Base-by-base conservation (phyloP, 139 green algal genomes). In the Bryopsis sp. region DNA sequence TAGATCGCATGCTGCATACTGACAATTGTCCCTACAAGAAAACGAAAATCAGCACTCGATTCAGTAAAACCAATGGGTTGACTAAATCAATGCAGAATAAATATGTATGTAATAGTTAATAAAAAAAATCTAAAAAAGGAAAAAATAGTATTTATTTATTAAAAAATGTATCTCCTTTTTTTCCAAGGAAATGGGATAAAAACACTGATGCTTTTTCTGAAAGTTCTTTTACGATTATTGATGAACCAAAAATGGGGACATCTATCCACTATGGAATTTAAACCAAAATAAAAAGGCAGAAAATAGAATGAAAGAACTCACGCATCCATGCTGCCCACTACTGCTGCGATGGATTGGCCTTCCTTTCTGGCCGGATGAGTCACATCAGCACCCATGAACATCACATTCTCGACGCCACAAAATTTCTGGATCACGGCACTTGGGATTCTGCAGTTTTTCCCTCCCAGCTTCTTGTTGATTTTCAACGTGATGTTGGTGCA, bases 311-410 rank as follows among this genome's bases (percentile, higher is more conserved):
- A 50, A 26, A 26, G 43, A 50, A 35, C 50, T 28, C 59, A 67
- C 59, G 5, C 43, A 65, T 37, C 58, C 19, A 2, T 0, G 22
- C 22, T 0, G 19, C 31, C 58, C 19, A 1, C 1, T 22, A 50
- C 43, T 50, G 11, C 43, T 50, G 43, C 43, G 15, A 50, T 15
- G 43, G 43, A 50, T 50, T 15, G 11, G 33, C 68, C 43, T 28
- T 68, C 67, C 32, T 71, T 67, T 43, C 72, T 69, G 28, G 74
- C 48, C n/a, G 85, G 85, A 64, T 84, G 83, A 0, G 81, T 84
- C 2, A 92, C 61, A 48, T 89, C 85, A 11, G 81, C 79, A 8
- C 80, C 84, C 34, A 90, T 72, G 32, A 90, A 48, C 73, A 92
- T 90, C 67, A 89, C 86, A 38, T 32, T 19, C 19, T 31, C 59